Evolutionary conservation across 352 stramenopile species (phyloP), one percentile per base, ranked within the genome.

Genomic region (Pythium folliculosum): DNA sequence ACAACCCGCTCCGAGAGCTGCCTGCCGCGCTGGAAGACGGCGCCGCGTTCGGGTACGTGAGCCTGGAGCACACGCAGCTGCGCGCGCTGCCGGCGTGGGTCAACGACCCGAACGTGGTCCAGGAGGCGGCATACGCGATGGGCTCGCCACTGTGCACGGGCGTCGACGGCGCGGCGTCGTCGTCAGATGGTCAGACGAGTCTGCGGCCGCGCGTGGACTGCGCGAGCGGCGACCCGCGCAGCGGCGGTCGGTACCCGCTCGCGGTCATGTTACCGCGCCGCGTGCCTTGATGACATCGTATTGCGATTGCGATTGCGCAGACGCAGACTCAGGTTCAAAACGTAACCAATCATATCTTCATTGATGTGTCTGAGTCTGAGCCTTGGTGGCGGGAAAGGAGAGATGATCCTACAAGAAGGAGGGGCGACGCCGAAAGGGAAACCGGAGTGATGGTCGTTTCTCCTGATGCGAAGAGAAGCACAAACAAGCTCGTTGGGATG

Each of bases 1-100:
- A 62, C 14, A 71, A 71, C 43, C 64, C 64, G 3, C 10, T 71
- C 7, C 47, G n/a, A 1, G 22, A 62, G 32, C 57, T 71, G 0
- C 64, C 64, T 2, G n/a, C 21, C 7, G 14, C n/a, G 38, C 10
- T 71, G 19, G 1, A 43, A 2, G 17, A 47, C 37, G 37, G 14
- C 23, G 22, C 30, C 0, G 6, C n/a, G 10, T 49, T 71, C 12
- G 57, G 49, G 6, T 71, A 61, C 43, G 16, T 71, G 21, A 21
- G 19, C 14, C 3, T 70, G 3, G 63, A 70, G 22, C 0, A 21
- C 47, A 70, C 63, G 44, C n/a, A 30, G 25, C 32, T 70, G 9
- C 23, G 21, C 6, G 7, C 9, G 23, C 16, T 70, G 16, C 63
- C 63, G 14, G 3, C 47, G 13, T 70, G 63, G 63, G 30, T 22